Conservation (phyloP, 1,284 basidiomycete genomes). For the Trametes versicolor region DNA sequence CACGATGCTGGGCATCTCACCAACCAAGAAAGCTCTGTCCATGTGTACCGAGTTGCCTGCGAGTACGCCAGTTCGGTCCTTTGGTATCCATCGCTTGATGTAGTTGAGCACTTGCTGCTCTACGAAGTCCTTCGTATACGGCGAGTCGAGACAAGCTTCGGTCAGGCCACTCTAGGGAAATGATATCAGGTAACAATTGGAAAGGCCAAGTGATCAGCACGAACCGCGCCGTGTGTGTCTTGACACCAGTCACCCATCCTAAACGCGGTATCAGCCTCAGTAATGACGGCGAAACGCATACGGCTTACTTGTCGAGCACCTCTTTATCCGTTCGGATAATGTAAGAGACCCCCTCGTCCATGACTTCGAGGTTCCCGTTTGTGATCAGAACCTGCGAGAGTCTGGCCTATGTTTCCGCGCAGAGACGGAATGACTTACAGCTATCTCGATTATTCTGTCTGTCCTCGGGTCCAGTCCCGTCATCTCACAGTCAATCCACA, state of each 20-base stretch:
- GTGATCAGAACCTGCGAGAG: constrained; percentile 77
- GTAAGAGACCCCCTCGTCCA: constrained; percentile 81
- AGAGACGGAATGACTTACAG: constrained; percentile 51
- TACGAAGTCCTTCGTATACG: constrained; percentile 64
- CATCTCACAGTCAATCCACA: constrained; percentile 95
- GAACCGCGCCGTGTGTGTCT: constrained; percentile 73
- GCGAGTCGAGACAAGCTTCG: constrained; percentile 70
- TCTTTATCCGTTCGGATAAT: constrained; percentile 74
- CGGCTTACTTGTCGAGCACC: constrained; percentile 64
- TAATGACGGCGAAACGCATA: neutral
- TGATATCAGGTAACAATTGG: neutral
- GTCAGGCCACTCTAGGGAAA: constrained; percentile 74
- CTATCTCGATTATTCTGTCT: constrained; percentile 83
- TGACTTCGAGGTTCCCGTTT: constrained; percentile 76
- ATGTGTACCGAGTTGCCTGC: constrained; percentile 87
- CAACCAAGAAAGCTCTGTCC: constrained; percentile 75
- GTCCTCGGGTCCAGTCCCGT: constrained; percentile 71
- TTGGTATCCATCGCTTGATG: constrained; percentile 80
- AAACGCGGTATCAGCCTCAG: neutral
- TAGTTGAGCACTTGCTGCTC: constrained; percentile 68
- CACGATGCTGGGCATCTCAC: constrained; percentile 79
- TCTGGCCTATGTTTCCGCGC: neutral
- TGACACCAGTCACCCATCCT: constrained; percentile 86
- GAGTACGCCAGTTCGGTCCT: constrained; percentile 67
- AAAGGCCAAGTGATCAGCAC: constrained; percentile 32